phyloP scores from a whole-genome alignment of 2,329 filamentous ascomycete genomes.

The Fusarium protoensiforme region DNA sequence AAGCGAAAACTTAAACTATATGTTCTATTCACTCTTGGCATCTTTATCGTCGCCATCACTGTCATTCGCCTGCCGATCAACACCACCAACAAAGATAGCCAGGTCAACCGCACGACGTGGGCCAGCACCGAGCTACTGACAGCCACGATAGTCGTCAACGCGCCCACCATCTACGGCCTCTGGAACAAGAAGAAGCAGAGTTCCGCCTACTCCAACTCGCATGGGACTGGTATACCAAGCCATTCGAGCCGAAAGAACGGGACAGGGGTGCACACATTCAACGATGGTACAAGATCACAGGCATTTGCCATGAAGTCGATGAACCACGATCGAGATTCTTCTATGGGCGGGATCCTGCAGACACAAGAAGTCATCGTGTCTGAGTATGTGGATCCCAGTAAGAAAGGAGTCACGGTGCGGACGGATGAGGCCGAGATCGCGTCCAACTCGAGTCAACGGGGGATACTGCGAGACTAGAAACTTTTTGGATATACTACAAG shows the following conservation, averaged over 20 bases:
- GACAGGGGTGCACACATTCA: neutral
- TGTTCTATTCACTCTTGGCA: constrained; percentile 50
- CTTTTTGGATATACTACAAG: neutral
- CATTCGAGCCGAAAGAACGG: neutral
- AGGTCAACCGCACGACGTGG: constrained; percentile 51
- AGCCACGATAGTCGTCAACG: constrained; percentile 50
- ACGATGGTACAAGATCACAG: neutral
- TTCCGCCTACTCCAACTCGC: neutral
- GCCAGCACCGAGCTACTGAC: constrained; percentile 51
- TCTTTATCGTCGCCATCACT: constrained; percentile 53
- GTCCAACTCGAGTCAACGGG: neutral
- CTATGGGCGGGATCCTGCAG: neutral
- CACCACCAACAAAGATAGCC: constrained; percentile 46
- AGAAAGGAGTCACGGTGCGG: neutral
- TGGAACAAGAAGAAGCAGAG: constrained; percentile 42
- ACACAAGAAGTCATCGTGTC: neutral
- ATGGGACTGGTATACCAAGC: neutral
- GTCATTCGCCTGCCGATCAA: constrained; percentile 53
- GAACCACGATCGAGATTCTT: neutral
- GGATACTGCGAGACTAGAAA: neutral
- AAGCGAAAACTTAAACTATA: constrained; percentile 47
- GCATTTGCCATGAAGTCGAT: neutral
- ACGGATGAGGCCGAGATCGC: neutral
- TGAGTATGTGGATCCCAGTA: neutral
- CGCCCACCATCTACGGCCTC: constrained; percentile 50